A percentile compares a stretch with the other conserved stretches of the same genome.
Evolutionary conservation across 2,329 filamentous ascomycete genomes (phyloP).

Genomic region (Cladosporium sp.): DNA sequence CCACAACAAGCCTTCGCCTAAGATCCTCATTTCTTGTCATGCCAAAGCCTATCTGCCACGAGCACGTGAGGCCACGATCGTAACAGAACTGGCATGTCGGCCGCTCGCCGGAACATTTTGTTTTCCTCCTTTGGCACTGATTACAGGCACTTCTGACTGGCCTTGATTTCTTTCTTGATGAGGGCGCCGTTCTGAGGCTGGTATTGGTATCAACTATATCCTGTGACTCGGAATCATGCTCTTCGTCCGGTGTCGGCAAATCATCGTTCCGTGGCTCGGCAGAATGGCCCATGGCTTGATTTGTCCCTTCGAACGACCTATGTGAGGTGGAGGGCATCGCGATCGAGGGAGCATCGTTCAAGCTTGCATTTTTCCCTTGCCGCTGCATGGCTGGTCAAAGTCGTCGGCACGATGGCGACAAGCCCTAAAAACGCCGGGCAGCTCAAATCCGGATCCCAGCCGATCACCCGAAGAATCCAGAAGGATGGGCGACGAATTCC

Average conservation of each 20-base stretch:
- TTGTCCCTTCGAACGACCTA: no score
- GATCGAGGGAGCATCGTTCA: no score
- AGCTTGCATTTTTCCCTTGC: no score
- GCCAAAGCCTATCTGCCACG: conserved; percentile 2
- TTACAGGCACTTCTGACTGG: conserved; percentile 3
- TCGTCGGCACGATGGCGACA: no score
- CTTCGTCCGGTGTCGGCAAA: neutral
- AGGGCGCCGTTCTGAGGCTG: neutral
- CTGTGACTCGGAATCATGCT: neutral
- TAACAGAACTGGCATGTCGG: neutral
- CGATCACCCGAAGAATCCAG: no score
- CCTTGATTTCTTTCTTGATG: neutral
- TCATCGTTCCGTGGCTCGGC: no score
- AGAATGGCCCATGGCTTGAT: no score
- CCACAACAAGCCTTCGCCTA: neutral
- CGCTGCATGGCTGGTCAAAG: no score
- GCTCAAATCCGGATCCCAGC: no score
- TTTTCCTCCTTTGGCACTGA: conserved; percentile 5
- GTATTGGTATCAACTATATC: neutral
- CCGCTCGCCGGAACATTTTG: conserved; percentile 2
- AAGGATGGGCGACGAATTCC: no score
- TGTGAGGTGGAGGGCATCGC: neutral
- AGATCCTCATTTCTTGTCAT: conserved; percentile 1
- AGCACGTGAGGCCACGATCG: neutral
- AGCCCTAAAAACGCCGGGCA: no score